Evolutionary conservation across 1,284 basidiomycete species (phyloP), one percentile per base, ranked within the genome.

Genomic region (Microbotryum silenes-acaulis): DNA sequence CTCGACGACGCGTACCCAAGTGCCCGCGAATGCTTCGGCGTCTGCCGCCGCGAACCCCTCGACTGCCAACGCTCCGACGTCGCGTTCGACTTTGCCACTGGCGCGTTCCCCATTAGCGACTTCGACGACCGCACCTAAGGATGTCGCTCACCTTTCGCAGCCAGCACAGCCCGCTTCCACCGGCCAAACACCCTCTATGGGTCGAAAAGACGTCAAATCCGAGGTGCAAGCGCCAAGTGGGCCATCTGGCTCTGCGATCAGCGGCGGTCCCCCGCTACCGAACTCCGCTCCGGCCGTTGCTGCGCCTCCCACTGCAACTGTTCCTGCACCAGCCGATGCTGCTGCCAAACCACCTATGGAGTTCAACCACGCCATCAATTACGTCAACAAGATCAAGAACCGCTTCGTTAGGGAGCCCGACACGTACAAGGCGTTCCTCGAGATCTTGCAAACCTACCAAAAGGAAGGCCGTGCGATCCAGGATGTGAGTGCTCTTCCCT

Each of bases 361-460:
- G 75, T 97, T 98, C 80, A 92, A 97, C 75, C 91, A 94, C 74
- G 96, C 96, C 25, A 97, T 98, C 70, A 87, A 91, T 72, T 99
- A 94, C 75, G 86, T 99, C 71, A 97, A 97, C 82, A 94, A 93
- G 81, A 98, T 99, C 80, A 98, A 98, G 79, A 86, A 86, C 51
- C 85, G 93, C 54, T 98, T 89, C 77, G 80, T 85, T n/a, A 85
- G 88, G 66, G 91, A 97, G 69, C 86, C 88, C 25, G 90, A 94
- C 71, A 94, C 88, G 51, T 99, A 99, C 81, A 97, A 97, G 78
- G 87, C 91, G 73, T 99, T 99, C 77, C 80, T 99, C 71, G 94
- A 98, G 79, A 94, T 98, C 59, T 78, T 99, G 69, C 96, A 98
- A 79, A 89, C 89, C 37, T 97, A 97, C 77, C 93, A 97, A 76